Base-by-base conservation (phyloP, 495 filamentous ascomycete species). In the Rhizodiscina lignyota region DNA sequence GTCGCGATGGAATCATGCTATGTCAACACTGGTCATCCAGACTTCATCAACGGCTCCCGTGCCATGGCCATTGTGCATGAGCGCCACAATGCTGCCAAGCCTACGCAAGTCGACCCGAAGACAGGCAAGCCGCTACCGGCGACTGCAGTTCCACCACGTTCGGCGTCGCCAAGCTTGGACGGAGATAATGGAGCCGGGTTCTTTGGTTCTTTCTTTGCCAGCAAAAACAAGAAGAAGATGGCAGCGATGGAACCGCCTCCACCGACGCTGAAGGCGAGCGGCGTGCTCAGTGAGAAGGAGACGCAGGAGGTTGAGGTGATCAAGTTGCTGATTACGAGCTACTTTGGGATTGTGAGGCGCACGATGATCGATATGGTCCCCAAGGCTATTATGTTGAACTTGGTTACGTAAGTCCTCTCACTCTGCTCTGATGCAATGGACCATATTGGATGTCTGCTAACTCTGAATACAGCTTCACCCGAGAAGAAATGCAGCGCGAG, bases 281-380 rank as follows among this genome's bases (percentile, higher is more conserved):
- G 91, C 13, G 85, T 72, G 18, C 61, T 99, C 38, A 86, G 77
- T 17, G 91, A 99, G 62, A 76, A 89, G 37, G 91, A 99, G 54
- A 67, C 68, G 19, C 77, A 91, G 37, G 91, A 99, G 51, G 91
- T 99, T 21, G 91, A 99, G 62, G 84, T 96, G 35, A 96, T 96
- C 54, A 99, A 99, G 57, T 73, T 96, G 27, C 67, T 99, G 37
- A 96, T 99, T 50, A 78, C 70, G 34, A 94, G 85, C 2, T 99
- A 99, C 68, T 99, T 77, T 63, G 93, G 89, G 61, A 96, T 99
- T 54, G 86, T 93, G 33, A 81, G 82, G 63, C 70, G 87, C 39
- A 99, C 91, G 33, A 89, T 99, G 87, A 94, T 96, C 42, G 91
- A 99, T 49, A 99, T 96, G 91, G 91, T 99, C 3, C 91, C 91